phyloP scores from a whole-genome alignment of 805 yeast species.

The Candida loeiensis region DNA sequence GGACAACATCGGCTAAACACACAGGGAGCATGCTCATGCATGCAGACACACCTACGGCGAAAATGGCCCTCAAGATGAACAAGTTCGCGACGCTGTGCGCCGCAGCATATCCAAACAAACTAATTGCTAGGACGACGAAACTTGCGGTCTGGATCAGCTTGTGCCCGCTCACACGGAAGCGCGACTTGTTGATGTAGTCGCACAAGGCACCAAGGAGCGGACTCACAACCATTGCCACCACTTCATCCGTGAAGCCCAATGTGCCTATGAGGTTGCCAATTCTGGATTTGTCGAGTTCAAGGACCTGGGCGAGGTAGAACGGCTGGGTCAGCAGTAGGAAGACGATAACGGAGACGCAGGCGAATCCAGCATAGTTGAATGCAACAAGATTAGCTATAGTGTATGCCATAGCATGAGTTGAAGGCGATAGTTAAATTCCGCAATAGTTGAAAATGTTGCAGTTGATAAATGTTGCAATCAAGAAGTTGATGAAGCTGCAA shows the following conservation, averaged over 20 bases:
- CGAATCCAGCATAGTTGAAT: conserved; percentile 35
- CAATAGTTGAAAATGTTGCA: too few species aligned
- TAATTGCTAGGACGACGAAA: conserved; percentile 43
- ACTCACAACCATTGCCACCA: conserved; percentile 48
- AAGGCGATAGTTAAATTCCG: too few species aligned
- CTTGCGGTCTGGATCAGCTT: conserved; percentile 49
- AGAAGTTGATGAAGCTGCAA: too few species aligned
- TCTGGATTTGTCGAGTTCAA: conserved; percentile 22
- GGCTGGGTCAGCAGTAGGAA: conserved; percentile 41
- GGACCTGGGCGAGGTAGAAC: conserved; percentile 32
- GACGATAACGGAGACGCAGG: conserved; percentile 37
- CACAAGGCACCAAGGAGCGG: conserved; percentile 63
- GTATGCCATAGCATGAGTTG: conserved; percentile 6
- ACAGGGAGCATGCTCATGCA: conserved; percentile 60
- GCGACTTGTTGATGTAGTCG: conserved; percentile 43
- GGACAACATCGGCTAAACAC: conserved; percentile 50
- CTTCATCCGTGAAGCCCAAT: conserved; percentile 54
- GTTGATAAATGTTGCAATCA: too few species aligned
- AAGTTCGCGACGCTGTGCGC: conserved; percentile 45
- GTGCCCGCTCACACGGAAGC: conserved; percentile 41
- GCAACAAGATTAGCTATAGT: conserved; percentile 26
- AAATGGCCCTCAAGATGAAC: conserved; percentile 49
- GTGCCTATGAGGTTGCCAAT: conserved; percentile 34
- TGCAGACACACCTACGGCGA: conserved; percentile 58
- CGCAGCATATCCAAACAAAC: conserved; percentile 47